Conservation (phyloP, 306 rosid genomes). For the Vigna reflexopilosa region DNA sequence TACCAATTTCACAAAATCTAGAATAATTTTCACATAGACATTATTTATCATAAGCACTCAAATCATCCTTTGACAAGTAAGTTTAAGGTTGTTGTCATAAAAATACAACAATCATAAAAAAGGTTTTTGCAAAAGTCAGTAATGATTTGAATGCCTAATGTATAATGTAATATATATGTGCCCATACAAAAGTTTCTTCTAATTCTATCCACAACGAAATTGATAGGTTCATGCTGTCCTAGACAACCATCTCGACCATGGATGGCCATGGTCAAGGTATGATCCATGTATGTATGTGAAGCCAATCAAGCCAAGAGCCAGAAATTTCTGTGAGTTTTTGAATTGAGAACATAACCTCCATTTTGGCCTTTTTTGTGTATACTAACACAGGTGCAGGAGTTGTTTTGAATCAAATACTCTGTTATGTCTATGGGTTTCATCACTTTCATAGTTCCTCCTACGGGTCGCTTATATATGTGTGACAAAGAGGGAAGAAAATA, state of each 20-base stretch:
- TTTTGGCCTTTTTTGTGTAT: constrained; percentile 83
- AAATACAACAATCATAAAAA: background rate
- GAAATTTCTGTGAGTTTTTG: constrained; percentile 84
- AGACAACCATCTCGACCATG: background rate
- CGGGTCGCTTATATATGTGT: constrained; percentile 56
- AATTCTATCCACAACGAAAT: constrained; percentile 36
- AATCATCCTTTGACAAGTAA: background rate
- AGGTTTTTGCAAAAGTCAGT: background rate
- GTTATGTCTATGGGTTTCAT: constrained; percentile 71
- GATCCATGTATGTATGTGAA: constrained; percentile 13
- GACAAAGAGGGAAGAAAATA: no score
- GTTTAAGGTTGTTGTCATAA: background rate
- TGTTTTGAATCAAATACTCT: constrained; percentile 82
- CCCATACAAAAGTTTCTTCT: constrained; percentile 23
- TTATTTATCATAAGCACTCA: constrained; percentile 13
- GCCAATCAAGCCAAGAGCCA: constrained; percentile 78
- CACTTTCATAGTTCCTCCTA: constrained; percentile 63
- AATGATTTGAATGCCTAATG: constrained; percentile 36
- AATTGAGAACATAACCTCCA: constrained; percentile 81
- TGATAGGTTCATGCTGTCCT: constrained; percentile 26
- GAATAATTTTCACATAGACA: constrained; percentile 12
- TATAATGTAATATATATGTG: background rate
- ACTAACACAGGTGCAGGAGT: constrained; percentile 77
- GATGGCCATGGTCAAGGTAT: background rate
- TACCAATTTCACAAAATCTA: constrained; percentile 28